Evolutionary conservation across 2,329 filamentous ascomycete genomes (phyloP).

Genomic region (Phaeoacremonium minimum): DNA sequence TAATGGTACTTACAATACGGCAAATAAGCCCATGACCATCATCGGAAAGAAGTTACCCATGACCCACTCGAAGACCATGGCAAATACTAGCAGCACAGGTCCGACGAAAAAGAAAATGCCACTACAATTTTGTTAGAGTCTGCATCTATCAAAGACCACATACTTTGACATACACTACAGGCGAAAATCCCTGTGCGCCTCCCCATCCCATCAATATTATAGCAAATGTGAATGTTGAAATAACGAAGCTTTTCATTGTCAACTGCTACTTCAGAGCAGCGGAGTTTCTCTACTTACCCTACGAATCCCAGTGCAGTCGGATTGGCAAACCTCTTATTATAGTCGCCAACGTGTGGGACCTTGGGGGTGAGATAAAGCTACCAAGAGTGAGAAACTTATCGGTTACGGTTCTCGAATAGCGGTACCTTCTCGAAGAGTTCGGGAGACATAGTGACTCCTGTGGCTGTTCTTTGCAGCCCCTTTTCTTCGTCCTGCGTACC

Average conservation of each 20-base stretch:
- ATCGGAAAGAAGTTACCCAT: slow-evolving; percentile 47
- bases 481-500: slow-evolving; percentile 24
- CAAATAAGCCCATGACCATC: slow-evolving; percentile 48
- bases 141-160: not conserved
- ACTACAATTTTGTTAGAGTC: slow-evolving; percentile 12
- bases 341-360: slow-evolving; percentile 26
- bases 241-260: slow-evolving; percentile 23
- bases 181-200: slow-evolving; percentile 23
- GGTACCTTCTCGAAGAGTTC: slow-evolving; percentile 30
- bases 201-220: slow-evolving; percentile 32
- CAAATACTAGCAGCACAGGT: slow-evolving; percentile 39
- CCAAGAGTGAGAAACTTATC: not conserved
- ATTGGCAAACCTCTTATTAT: slow-evolving; percentile 30
- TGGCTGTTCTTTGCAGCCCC: slow-evolving; percentile 24
- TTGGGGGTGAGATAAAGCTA: slow-evolving; percentile 33
- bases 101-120: slow-evolving; percentile 35
- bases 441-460: slow-evolving; percentile 29
- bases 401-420: not conserved
- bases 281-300: slow-evolving; percentile 17
- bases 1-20: too few relatives aligned
- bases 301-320: slow-evolving; percentile 30
- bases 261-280: not conserved
- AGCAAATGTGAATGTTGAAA: slow-evolving; percentile 29
- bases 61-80: slow-evolving; percentile 48
- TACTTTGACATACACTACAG: slow-evolving; percentile 24